phyloP scores from a whole-genome alignment of 352 stramenopile genomes.

The Pythium vanterpoolii region DNA sequence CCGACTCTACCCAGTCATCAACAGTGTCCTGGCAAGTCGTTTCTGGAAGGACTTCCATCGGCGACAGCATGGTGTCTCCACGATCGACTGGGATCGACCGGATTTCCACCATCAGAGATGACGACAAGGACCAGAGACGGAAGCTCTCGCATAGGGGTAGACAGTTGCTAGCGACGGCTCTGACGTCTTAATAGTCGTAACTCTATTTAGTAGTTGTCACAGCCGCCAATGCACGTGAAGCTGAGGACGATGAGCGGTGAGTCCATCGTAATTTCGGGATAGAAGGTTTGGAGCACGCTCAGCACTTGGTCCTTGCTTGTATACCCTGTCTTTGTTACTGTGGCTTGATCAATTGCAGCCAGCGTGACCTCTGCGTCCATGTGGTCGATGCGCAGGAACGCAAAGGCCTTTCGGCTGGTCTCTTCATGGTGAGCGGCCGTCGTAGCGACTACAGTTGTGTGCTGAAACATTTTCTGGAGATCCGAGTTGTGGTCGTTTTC shows the following conservation, averaged over 20 bases:
- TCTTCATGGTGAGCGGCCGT: not conserved
- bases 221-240: constrained; percentile 36
- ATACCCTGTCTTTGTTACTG: constrained; percentile 47
- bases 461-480: constrained; percentile 31
- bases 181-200: constrained; percentile 7
- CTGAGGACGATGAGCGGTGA: constrained; percentile 50
- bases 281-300: constrained; percentile 51
- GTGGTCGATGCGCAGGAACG: constrained; percentile 40
- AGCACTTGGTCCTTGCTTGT: constrained; percentile 35
- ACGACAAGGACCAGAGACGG: constrained; percentile 14
- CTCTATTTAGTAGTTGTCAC: not conserved
- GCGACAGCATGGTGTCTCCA: constrained; percentile 1
- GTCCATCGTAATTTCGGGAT: constrained; percentile 37
- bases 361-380: constrained; percentile 30
- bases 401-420: constrained; percentile 30
- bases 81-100: constrained; percentile 1
- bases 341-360: constrained; percentile 25
- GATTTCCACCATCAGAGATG: not conserved
- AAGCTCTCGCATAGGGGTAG: constrained; percentile 24
- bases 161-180: constrained; percentile 23
- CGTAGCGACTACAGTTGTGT: constrained; percentile 41
- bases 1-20: constrained; percentile 18
- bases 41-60: not conserved
- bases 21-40: constrained; percentile 15
- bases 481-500: constrained; percentile 52